A percentile compares a stretch with the other conserved stretches of the same genome.
phyloP scores from a whole-genome alignment of 495 filamentous ascomycete genomes.

The Penicillium parvum region DNA sequence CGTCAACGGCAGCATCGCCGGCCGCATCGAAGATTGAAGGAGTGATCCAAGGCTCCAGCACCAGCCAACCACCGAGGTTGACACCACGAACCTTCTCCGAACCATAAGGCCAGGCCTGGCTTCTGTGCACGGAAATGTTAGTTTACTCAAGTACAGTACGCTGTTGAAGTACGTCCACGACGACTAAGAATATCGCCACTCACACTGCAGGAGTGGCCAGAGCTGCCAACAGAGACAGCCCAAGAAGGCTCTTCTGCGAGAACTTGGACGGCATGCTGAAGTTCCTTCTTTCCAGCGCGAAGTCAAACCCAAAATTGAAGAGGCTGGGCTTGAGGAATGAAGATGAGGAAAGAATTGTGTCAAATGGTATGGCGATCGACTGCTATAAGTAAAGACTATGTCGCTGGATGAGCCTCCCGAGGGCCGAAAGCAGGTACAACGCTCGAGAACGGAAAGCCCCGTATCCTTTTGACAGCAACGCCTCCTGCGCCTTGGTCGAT shows the following conservation, averaged over 20 bases:
- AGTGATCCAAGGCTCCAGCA: conserved; percentile 62
- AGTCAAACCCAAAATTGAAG: conserved; percentile 15
- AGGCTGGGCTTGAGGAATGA: conserved; percentile 27
- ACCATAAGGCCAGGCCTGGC: conserved; percentile 42
- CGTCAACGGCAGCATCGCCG: conserved; percentile 53
- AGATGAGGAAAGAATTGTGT: conserved; percentile 18
- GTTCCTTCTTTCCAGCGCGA: conserved; percentile 2
- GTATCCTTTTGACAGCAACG: not conserved
- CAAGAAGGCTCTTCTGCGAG: conserved; percentile 33
- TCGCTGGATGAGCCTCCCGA: conserved; percentile 6
- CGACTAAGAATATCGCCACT: conserved; percentile 12
- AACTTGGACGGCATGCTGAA: conserved; percentile 35
- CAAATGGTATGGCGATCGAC: conserved; percentile 33
- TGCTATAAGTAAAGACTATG: conserved; percentile 35
- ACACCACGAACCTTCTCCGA: conserved; percentile 49
- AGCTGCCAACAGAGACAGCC: conserved; percentile 32
- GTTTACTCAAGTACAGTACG: not conserved
- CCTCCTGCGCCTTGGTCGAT: conserved; percentile 11
- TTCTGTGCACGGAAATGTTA: conserved; percentile 20
- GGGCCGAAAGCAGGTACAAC: conserved; percentile 16
- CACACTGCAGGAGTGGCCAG: conserved; percentile 36
- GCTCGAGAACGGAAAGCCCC: conserved; percentile 14
- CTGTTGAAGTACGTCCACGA: not conserved
- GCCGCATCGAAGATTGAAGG: conserved; percentile 56
- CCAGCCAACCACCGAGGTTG: conserved; percentile 57